Evolutionary conservation across 331 rosid species (phyloP).

Genomic region (Acacia concinna): DNA sequence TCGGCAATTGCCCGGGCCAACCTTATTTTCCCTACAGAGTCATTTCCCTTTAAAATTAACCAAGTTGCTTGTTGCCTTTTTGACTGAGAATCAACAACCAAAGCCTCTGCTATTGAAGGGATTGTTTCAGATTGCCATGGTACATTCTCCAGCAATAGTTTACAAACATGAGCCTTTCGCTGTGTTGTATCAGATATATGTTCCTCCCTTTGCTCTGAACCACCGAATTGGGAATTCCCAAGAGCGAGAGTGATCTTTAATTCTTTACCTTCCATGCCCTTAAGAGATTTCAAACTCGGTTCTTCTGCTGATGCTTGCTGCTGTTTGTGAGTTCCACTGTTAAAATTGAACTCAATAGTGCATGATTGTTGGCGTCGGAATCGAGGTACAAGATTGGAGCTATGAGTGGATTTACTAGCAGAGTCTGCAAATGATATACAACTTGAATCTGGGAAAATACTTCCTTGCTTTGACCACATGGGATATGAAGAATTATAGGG

Average conservation of each 20-base stretch:
- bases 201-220: conserved; percentile 49
- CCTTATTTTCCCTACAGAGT: conserved; percentile 68
- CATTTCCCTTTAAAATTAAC: conserved; percentile 79
- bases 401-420: conserved; percentile 38
- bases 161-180: conserved; percentile 59
- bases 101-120: conserved; percentile 70
- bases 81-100: conserved; percentile 53
- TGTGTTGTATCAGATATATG: conserved; percentile 41
- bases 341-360: conserved; percentile 82
- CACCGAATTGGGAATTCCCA: conserved; percentile 60
- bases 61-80: conserved; percentile 55
- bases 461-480: conserved; percentile 56
- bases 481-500: conserved; percentile 61
- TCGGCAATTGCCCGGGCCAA: conserved; percentile 74
- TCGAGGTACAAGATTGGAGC: conserved; percentile 53
- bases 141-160: conserved; percentile 78
- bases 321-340: conserved; percentile 41
- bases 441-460: conserved; percentile 52
- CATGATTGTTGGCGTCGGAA: conserved; percentile 70
- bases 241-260: conserved; percentile 78
- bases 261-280: conserved; percentile 59
- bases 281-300: conserved; percentile 56
- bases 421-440: conserved; percentile 68
- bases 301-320: conserved; percentile 34
- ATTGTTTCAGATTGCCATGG: conserved; percentile 92